phyloP scores from a whole-genome alignment of 2,329 filamentous ascomycete species.

The Zymoseptoria brevis region DNA sequence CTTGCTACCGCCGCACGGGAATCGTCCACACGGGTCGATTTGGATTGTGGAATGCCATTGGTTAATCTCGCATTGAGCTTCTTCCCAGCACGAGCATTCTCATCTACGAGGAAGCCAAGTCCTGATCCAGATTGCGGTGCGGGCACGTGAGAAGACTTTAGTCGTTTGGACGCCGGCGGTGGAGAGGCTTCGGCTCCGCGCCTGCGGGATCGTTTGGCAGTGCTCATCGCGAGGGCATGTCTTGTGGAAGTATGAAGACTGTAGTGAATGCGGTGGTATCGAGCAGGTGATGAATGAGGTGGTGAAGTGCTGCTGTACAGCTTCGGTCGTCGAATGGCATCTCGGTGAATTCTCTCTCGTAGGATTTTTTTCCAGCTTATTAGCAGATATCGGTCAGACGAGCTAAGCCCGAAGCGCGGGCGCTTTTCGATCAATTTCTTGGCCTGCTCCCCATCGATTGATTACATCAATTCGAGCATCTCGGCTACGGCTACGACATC shows the following conservation, averaged over 20 bases:
- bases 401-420: background rate
- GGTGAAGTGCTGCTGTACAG: background rate
- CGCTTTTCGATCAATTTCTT: background rate
- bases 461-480: background rate
- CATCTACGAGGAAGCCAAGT: slow-evolving; percentile 30
- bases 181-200: slow-evolving; percentile 24
- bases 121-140: slow-evolving; percentile 14
- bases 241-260: slow-evolving; percentile 1
- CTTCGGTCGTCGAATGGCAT: slow-evolving; percentile 7
- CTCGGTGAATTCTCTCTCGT: slow-evolving; percentile 1
- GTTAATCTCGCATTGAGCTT: slow-evolving; percentile 41
- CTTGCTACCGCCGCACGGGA: slow-evolving; percentile 46
- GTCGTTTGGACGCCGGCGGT: slow-evolving; percentile 25
- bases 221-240: slow-evolving; percentile 29
- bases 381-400: background rate
- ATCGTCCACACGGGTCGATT: slow-evolving; percentile 50
- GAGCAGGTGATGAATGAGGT: background rate
- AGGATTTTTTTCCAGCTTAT: background rate
- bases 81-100: slow-evolving; percentile 28
- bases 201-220: slow-evolving; percentile 26
- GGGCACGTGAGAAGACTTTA: slow-evolving; percentile 29
- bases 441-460: background rate
- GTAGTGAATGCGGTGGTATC: slow-evolving; percentile 2
- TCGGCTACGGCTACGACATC: too few species aligned
- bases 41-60: slow-evolving; percentile 46